Evolutionary conservation across 2,329 filamentous ascomycete species (phyloP).

Genomic region (Sporothrix globosa): DNA sequence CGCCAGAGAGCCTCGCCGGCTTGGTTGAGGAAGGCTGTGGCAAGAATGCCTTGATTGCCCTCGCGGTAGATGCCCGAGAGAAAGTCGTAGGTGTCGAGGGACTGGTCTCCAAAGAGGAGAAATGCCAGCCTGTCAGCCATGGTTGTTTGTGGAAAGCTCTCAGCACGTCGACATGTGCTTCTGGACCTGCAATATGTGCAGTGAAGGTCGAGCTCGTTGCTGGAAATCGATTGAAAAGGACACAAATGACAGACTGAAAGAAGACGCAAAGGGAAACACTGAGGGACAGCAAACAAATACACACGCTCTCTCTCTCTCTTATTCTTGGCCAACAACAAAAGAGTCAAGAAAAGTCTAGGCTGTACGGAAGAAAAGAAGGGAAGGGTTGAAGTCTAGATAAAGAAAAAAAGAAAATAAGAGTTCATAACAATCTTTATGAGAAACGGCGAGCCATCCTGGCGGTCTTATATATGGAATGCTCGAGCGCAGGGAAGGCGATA

Average conservation of each 20-base stretch:
- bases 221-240: background rate
- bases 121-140: slow-evolving; percentile 56
- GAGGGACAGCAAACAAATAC: background rate
- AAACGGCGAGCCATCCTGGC: slow-evolving; percentile 24
- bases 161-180: slow-evolving; percentile 26
- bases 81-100: slow-evolving; percentile 66
- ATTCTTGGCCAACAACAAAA: background rate
- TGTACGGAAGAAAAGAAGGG: background rate
- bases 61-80: slow-evolving; percentile 58
- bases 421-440: slow-evolving; percentile 14
- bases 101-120: slow-evolving; percentile 73
- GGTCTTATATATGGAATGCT: slow-evolving; percentile 37
- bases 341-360: slow-evolving; percentile 13
- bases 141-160: slow-evolving; percentile 35
- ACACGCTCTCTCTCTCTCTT: background rate
- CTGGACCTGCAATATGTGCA: background rate
- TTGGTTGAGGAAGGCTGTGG: slow-evolving; percentile 65
- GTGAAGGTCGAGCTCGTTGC: background rate
- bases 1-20: slow-evolving; percentile 60
- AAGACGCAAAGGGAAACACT: background rate
- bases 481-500: slow-evolving; percentile 21
- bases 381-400: slow-evolving; percentile 1
- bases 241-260: background rate
- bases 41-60: slow-evolving; percentile 54
- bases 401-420: background rate